Evolutionary conservation across 495 filamentous ascomycete genomes (phyloP), one percentile per base, ranked within the genome.

Genomic region (Pseudoneurospora amorphoporcata): DNA sequence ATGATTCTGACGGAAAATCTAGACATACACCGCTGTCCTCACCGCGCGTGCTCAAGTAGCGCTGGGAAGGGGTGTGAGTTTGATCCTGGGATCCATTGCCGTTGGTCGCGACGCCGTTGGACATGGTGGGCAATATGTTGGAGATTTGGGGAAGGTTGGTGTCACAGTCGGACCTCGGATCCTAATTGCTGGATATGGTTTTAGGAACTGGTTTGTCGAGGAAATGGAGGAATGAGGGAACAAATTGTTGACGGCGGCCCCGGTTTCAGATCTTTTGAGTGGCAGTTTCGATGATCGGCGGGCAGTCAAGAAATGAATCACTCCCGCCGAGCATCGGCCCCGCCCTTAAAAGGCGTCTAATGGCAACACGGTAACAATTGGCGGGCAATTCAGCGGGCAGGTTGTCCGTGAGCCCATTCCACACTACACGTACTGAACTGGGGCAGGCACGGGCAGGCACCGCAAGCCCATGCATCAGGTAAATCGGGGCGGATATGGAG

Each of bases 1-100:
- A 53, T 41, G 39, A 16, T 45, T 68, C 37, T 23, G 23, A 23
- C 23, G 23, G 23, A 1, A 23, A 23, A 23, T 23, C 23, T 23
- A 23, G 23, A 81, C 86, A 72, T 86, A 95, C 93, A 73, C 89
- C 91, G 81, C 91, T 92, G 73, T 91, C 92, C 37, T 87, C 92
- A 73, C 92, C 94, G 69, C 94, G 86, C 39, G 92, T 95, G 77
- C 90, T 92, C 43, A 95, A 84, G 79, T 95, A 96, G 75, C 87
- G 85, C 78, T 96, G 94, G 23, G 92, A 94, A 58, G 87, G 73
- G 68, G 87, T 89, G 73, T 88, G 88, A 72, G 80, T 79, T 58
- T 35, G n/a, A 23, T 47, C 68, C 75, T 79, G 72, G n/a, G 45
- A 72, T 29, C 74, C 47, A 41, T 42, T 29, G 71, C 72, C 78